Evolutionary conservation across 2,329 filamentous ascomycete species (phyloP).

Genomic region (Beauveria asiatica): DNA sequence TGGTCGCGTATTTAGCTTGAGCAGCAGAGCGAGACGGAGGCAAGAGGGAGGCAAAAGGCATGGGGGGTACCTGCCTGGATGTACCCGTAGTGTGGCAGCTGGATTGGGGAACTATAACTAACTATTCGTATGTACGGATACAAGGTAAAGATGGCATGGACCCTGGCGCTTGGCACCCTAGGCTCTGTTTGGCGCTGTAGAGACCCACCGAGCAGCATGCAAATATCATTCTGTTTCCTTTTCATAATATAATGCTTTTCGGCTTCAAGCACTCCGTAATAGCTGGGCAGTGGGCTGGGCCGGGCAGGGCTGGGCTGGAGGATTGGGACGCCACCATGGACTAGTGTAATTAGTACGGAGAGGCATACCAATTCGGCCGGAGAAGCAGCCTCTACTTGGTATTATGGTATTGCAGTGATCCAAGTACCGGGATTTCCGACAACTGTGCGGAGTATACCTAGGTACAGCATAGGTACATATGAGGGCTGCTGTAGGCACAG

Average conservation of each 20-base stretch:
- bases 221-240: not conserved
- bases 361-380: not conserved
- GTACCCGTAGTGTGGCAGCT: not conserved
- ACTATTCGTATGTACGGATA: no score
- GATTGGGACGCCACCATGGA: not conserved
- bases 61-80: not conserved
- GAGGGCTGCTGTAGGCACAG: no score
- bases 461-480: no score
- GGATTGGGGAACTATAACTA: not conserved
- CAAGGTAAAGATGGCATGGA: not conserved
- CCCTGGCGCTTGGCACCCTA: constrained; percentile 1
- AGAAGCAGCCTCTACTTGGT: not conserved
- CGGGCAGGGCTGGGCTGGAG: not conserved
- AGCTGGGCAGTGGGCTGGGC: not conserved
- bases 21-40: not conserved
- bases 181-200: not conserved
- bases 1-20: constrained; percentile 6
- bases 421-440: no score
- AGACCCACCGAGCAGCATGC: not conserved
- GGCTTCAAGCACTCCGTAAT: not conserved
- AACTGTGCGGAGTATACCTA: no score
- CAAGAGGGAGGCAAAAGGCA: no score
- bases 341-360: not conserved
- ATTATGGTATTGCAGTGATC: no score
- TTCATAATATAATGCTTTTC: not conserved